These are phyloP conservation scores for Candida tammaniensis DNA, from an alignment of 805 yeast species.

Conservation along the genomic window DNA sequence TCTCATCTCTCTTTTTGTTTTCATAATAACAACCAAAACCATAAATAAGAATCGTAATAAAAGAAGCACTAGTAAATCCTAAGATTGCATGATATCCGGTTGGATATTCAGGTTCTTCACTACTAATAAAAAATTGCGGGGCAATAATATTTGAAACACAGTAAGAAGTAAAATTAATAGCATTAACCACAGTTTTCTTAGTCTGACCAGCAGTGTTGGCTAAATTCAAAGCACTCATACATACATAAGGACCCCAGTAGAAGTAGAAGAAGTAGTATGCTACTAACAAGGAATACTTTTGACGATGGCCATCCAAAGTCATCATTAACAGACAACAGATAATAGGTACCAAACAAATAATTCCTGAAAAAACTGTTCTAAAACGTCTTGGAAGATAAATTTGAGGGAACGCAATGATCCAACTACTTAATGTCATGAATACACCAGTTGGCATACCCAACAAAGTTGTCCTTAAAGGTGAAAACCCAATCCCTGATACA, in stretches of 20 bases:
- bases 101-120: constrained; percentile 49
- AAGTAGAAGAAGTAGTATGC: constrained; percentile 51
- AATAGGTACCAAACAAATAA: constrained; percentile 30
- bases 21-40: constrained; percentile 45
- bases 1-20: constrained; percentile 50
- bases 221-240: constrained; percentile 34
- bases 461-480: constrained; percentile 40
- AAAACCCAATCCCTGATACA: constrained; percentile 51
- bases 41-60: constrained; percentile 40
- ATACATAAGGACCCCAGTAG: constrained; percentile 50
- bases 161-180: constrained; percentile 44
- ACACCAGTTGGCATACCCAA: constrained; percentile 60
- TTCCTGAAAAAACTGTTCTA: constrained; percentile 18
- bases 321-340: constrained; percentile 40
- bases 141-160: constrained; percentile 56
- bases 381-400: constrained; percentile 16
- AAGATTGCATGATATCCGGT: constrained; percentile 53
- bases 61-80: constrained; percentile 48
- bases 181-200: constrained; percentile 48
- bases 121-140: constrained; percentile 48
- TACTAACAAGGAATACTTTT: constrained; percentile 43
- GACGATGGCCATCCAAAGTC: constrained; percentile 26
- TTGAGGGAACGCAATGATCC: constrained; percentile 28
- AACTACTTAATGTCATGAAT: constrained; percentile 29
- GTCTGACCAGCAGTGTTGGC: constrained; percentile 57